Conservation (phyloP, 192 early-diverging fungal species). For the Backusella luteola region DNA sequence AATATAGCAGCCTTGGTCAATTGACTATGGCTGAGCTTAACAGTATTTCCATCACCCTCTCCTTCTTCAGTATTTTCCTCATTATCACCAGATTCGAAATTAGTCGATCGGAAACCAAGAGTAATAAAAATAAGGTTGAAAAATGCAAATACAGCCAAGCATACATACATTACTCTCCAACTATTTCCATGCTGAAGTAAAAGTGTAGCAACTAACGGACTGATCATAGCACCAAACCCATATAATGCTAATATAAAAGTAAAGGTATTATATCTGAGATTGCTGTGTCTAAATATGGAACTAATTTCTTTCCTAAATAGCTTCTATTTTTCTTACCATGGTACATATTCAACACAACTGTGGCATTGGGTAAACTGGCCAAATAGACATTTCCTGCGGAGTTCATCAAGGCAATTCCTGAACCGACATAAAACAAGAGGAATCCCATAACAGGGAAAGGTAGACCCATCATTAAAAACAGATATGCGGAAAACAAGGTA, state of each 20-base stretch:
- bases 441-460: constrained; percentile 15
- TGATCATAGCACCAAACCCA: constrained; percentile 30
- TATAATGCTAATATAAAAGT: constrained; percentile 24
- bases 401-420: constrained; percentile 23
- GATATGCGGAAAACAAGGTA: not conserved
- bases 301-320: not conserved
- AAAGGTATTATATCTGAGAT: not conserved
- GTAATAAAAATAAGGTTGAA: constrained; percentile 21
- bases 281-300: not conserved
- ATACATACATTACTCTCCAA: constrained; percentile 26
- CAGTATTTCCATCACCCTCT: not conserved
- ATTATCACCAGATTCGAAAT: not conserved
- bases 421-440: constrained; percentile 24
- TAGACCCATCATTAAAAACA: constrained; percentile 22
- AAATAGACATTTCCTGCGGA: constrained; percentile 26
- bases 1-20: constrained; percentile 10
- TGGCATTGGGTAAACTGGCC: constrained; percentile 24
- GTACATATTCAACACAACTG: constrained; percentile 23
- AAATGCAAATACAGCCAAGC: constrained; percentile 16
- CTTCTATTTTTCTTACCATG: constrained; percentile 26
- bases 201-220: constrained; percentile 27
- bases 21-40: not conserved
- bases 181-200: constrained; percentile 10
- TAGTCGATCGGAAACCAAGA: constrained; percentile 6
- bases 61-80: not conserved